Percentiles rank a stretch among this genome's conserved stretches.
Evolutionary conservation across 1,139 yeast species (phyloP).

Genomic region (Yamadazyma epiphylla): DNA sequence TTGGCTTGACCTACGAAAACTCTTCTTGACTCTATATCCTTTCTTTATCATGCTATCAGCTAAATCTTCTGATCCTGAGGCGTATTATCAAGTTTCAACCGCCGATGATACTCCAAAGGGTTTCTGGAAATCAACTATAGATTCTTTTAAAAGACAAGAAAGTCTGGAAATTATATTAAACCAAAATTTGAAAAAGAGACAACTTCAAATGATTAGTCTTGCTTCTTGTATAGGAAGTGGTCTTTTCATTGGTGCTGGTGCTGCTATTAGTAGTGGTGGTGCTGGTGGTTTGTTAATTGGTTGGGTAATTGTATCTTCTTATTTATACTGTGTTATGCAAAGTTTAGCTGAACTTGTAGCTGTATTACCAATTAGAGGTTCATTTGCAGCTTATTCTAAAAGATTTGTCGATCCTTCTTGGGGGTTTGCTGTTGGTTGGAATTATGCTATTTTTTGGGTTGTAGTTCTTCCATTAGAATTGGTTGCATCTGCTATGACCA

Average conservation of each 20-base stretch:
- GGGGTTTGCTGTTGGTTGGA: slow-evolving; percentile 76
- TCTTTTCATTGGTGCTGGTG: slow-evolving; percentile 33
- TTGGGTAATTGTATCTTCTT: slow-evolving; percentile 40
- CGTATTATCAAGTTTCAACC: too few relatives aligned
- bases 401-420: slow-evolving; percentile 66
- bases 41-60: too few relatives aligned
- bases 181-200: slow-evolving; percentile 29
- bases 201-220: slow-evolving; percentile 34
- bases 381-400: slow-evolving; percentile 64
- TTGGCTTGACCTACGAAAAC: too few relatives aligned
- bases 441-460: slow-evolving; percentile 67
- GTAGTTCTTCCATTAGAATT: slow-evolving; percentile 66
- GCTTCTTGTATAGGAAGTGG: slow-evolving; percentile 41
- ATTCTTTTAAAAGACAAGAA: slow-evolving; percentile 25
- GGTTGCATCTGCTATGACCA: slow-evolving; percentile 68
- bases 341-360: slow-evolving; percentile 68
- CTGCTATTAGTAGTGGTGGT: slow-evolving; percentile 36
- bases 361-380: slow-evolving; percentile 65
- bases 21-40: too few relatives aligned
- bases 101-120: too few relatives aligned
- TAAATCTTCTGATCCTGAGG: too few relatives aligned
- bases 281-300: slow-evolving; percentile 39
- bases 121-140: too few relatives aligned
- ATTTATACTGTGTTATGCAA: slow-evolving; percentile 63
- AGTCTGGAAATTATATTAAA: slow-evolving; percentile 14